Evolutionary conservation across 352 stramenopile species (phyloP), one percentile per base, ranked within the genome.

Genomic region (Phytophthora vignae): DNA sequence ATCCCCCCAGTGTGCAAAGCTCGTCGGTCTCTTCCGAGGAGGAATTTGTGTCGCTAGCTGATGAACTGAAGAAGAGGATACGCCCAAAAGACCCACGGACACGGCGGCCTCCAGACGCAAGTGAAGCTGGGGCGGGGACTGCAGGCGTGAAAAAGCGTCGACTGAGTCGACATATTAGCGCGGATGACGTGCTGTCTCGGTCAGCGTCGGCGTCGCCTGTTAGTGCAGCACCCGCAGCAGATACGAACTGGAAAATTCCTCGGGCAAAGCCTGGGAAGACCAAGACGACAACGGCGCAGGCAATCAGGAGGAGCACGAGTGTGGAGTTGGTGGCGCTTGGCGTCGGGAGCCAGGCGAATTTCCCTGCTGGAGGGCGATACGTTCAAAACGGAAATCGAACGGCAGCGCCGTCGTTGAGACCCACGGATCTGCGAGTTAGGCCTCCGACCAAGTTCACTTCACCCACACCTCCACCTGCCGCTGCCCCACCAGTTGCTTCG

Each of bases 351-450:
- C 69, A 74, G 60, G 17, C 69, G 25, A 80, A 56, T 38, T 63
- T 77, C n/a, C 48, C 64, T 4, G 81, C 79, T 60, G 86, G 86
- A 27, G 85, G 86, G 29, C 69, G 86, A 53, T 94, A 94, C 60
- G 83, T 94, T 17, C 81, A 89, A 40, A 92, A 83, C 31, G 84
- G 84, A 44, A 94, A 89, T 59, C 82, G 84, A 48, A 59, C 72
- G 2, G 48, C 56, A 8, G 31, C 38, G 4, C 64, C 84, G 25
- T 69, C 70, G 4, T 36, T 81, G 1, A 69, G 59, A 21, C n/a
- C 53, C 2, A 59, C 38, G 0, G 55, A 65, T 14, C 46, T 70
- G 4, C 64, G 75, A 33, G 17, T 56, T 61, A 74, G 68, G 50
- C 44, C 40, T 6, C 65, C 60, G 31, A 67, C 65, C 7, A 69